Percentiles rank a stretch among this genome's conserved stretches.
Evolutionary conservation across 2,329 filamentous ascomycete species (phyloP).

Genomic region (Colletotrichum acutatum): DNA sequence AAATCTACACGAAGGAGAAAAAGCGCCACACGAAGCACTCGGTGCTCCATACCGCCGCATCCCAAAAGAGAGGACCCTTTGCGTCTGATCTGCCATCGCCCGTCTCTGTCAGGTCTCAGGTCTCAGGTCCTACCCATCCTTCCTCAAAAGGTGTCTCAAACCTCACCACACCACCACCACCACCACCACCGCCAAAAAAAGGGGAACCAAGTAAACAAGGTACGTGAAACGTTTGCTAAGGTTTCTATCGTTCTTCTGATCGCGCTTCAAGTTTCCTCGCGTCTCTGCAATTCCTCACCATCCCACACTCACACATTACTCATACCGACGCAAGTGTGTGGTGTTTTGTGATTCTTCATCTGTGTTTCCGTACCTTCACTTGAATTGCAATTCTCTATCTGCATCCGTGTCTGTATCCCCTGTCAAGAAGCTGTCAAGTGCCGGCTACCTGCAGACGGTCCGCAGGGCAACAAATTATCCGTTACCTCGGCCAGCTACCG

Average conservation of each 20-base stretch:
- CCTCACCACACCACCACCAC: not conserved
- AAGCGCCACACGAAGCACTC: not conserved
- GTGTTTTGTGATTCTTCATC: not conserved
- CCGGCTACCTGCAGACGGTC: constrained; percentile 26
- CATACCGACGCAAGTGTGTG: not conserved
- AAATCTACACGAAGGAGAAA: not conserved
- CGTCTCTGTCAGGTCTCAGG: constrained; percentile 17
- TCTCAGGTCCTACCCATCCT: constrained; percentile 7
- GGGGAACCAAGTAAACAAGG: constrained; percentile 1
- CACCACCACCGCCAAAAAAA: not conserved
- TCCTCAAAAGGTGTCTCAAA: constrained; percentile 8
- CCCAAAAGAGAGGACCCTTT: constrained; percentile 11
- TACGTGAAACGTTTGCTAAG: not conserved
- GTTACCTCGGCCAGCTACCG: not conserved
- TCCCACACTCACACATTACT: too few species aligned
- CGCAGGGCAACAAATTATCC: constrained; percentile 10
- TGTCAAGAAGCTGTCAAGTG: constrained; percentile 33
- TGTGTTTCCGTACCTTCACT: not conserved
- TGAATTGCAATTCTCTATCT: not conserved
- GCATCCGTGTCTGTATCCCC: constrained; percentile 3
- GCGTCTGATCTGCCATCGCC: constrained; percentile 18
- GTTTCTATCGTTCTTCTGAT: not conserved
- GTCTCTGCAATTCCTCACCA: not conserved
- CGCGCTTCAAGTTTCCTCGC: not conserved
- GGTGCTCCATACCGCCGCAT: not conserved